These are phyloP conservation scores for Flaveria ramosissima DNA, from an alignment of 129 eudicot species.

Conservation along the genomic window DNA sequence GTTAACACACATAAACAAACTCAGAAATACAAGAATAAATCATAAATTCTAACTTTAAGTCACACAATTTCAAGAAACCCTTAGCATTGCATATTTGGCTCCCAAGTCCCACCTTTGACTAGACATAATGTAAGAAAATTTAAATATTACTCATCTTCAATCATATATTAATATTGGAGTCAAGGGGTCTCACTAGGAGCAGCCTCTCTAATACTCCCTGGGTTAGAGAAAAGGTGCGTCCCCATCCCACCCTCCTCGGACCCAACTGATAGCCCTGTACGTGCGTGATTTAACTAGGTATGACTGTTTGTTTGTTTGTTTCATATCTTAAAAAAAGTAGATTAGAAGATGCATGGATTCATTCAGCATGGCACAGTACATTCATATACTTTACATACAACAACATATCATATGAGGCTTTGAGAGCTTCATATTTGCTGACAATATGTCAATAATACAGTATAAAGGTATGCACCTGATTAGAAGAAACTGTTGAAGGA, in stretches of 20 bases:
- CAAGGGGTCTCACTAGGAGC: too few species aligned
- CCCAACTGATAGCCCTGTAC: too few species aligned
- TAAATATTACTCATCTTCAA: neutral
- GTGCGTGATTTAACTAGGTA: too few species aligned
- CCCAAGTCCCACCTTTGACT: neutral
- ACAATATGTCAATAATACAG: neutral
- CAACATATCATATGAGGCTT: neutral
- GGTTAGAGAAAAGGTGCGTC: too few species aligned
- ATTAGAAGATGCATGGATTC: neutral
- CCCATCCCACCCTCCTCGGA: too few species aligned
- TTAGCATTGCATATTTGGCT: neutral
- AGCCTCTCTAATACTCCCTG: too few species aligned
- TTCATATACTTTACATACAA: neutral
- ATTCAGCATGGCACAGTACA: neutral
- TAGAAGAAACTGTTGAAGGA: constrained; percentile 50
- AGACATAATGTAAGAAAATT: neutral
- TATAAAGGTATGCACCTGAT: constrained; percentile 50
- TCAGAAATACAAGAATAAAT: neutral
- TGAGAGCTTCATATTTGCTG: neutral
- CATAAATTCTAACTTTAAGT: neutral
- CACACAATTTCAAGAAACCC: neutral
- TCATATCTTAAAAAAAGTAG: neutral
- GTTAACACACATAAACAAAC: neutral
- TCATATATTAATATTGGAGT: too few species aligned
- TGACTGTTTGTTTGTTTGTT: neutral